A percentile compares a stretch with the other conserved stretches of the same genome.
phyloP scores from a whole-genome alignment of 1,284 basidiomycete species.

The Malassezia psittaci region DNA sequence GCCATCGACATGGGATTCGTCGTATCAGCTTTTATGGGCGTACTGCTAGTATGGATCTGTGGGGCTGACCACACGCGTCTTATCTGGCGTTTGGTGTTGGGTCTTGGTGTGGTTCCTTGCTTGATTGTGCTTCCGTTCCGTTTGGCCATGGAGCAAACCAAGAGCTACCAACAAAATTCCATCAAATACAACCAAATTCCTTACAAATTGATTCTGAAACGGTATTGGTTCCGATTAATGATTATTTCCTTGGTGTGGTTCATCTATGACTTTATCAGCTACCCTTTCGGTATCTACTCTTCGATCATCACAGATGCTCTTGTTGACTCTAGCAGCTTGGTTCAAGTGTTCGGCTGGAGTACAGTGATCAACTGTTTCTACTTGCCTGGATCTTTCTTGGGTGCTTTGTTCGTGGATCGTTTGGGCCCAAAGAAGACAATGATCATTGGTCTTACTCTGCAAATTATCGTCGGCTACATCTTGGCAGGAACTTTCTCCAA shows the following conservation, averaged over 20 bases:
- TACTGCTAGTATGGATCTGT: constrained; percentile 54
- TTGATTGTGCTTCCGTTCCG: constrained; percentile 74
- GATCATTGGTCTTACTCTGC: constrained; percentile 31
- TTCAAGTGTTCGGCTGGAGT: constrained; percentile 39
- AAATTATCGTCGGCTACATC: constrained; percentile 54
- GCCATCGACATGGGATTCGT: constrained; percentile 89
- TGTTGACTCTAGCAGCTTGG: neutral
- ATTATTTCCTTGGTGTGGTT: constrained; percentile 65
- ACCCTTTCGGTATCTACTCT: constrained; percentile 60
- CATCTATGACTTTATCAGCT: constrained; percentile 30
- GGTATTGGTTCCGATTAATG: constrained; percentile 63
- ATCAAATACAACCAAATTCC: constrained; percentile 65
- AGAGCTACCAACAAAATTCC: constrained; percentile 57
- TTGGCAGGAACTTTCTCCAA: constrained; percentile 31
- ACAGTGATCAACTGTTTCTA: constrained; percentile 52
- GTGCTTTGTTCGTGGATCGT: constrained; percentile 60
- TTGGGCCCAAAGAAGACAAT: constrained; percentile 42
- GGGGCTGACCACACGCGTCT: constrained; percentile 51
- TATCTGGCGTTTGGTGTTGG: constrained; percentile 65
- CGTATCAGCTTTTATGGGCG: constrained; percentile 67
- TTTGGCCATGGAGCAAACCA: constrained; percentile 69
- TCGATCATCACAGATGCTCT: constrained; percentile 65
- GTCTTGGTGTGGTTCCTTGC: constrained; percentile 76
- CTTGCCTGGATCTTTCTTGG: constrained; percentile 59
- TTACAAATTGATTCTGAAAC: constrained; percentile 66